These are phyloP conservation scores for Sporothrix luriei DNA, from an alignment of 2,329 filamentous ascomycete species.

Conservation along the genomic window DNA sequence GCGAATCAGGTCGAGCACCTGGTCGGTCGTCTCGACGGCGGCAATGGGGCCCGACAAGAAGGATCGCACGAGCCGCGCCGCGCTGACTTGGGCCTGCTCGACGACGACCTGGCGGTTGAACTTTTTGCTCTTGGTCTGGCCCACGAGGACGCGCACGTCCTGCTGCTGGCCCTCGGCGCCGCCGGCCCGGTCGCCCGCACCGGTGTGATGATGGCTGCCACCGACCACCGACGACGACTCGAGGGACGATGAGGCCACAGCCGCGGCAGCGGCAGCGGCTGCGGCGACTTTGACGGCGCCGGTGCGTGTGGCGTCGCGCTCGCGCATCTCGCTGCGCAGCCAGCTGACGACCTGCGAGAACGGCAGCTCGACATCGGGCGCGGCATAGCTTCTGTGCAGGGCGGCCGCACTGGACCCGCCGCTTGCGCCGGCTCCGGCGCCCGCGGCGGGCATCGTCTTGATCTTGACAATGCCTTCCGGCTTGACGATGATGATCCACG, in stretches of 20 bases:
- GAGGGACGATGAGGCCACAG: conserved; percentile 40
- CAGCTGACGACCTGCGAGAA: conserved; percentile 73
- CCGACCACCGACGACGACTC: conserved; percentile 22
- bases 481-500: conserved; percentile 88
- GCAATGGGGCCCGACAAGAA: conserved; percentile 79
- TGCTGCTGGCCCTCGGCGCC: conserved; percentile 48
- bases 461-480: conserved; percentile 73
- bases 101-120: conserved; percentile 85
- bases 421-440: background rate
- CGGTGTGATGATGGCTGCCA: conserved; percentile 38
- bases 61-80: conserved; percentile 65
- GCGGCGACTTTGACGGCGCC: conserved; percentile 35
- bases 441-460: conserved; percentile 60
- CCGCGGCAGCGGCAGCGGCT: conserved; percentile 32
- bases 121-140: conserved; percentile 85
- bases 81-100: conserved; percentile 68
- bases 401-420: background rate
- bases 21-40: conserved; percentile 85
- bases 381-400: conserved; percentile 62
- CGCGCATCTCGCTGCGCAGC: conserved; percentile 79
- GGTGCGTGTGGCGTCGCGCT: conserved; percentile 46
- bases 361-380: conserved; percentile 73
- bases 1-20: conserved; percentile 74
- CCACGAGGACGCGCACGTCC: conserved; percentile 81
- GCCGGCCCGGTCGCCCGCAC: conserved; percentile 20